These are phyloP conservation scores for Diaporthe eres DNA, from an alignment of 2,329 filamentous ascomycete species.

Conservation along the genomic window DNA sequence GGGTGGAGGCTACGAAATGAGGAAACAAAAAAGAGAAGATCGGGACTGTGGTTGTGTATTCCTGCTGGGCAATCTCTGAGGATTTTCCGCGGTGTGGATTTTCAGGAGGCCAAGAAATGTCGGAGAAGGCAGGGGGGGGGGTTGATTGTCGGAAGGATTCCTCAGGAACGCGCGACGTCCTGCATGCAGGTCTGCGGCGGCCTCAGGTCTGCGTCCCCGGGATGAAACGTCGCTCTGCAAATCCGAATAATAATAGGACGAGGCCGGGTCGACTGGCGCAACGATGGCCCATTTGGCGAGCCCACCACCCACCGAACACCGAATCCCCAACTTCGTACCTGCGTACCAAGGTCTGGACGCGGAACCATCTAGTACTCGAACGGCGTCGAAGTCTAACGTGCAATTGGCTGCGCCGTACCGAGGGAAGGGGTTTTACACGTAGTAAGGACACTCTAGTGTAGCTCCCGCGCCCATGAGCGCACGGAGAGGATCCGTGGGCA, in stretches of 20 bases:
- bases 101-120: not conserved
- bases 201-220: not conserved
- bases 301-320: slow-evolving; percentile 10
- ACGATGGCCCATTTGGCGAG: not conserved
- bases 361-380: not conserved
- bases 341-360: not conserved
- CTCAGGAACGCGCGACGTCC: not conserved
- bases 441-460: slow-evolving; percentile 3
- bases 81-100: slow-evolving; percentile 6
- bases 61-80: not conserved
- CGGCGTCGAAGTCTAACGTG: slow-evolving; percentile 6
- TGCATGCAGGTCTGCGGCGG: slow-evolving; percentile 13
- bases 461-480: slow-evolving; percentile 13
- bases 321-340: not conserved
- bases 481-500: slow-evolving; percentile 28
- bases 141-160: not conserved
- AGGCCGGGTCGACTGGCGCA: slow-evolving; percentile 14
- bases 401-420: not conserved
- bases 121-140: not conserved
- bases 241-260: slow-evolving; percentile 7
- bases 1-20: slow-evolving; percentile 16
- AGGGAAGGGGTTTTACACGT: not conserved
- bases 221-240: not conserved
- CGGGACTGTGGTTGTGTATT: not conserved
- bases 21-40: not conserved